phyloP scores from a whole-genome alignment of 1,284 basidiomycete species.

The Agaricales sp. region DNA sequence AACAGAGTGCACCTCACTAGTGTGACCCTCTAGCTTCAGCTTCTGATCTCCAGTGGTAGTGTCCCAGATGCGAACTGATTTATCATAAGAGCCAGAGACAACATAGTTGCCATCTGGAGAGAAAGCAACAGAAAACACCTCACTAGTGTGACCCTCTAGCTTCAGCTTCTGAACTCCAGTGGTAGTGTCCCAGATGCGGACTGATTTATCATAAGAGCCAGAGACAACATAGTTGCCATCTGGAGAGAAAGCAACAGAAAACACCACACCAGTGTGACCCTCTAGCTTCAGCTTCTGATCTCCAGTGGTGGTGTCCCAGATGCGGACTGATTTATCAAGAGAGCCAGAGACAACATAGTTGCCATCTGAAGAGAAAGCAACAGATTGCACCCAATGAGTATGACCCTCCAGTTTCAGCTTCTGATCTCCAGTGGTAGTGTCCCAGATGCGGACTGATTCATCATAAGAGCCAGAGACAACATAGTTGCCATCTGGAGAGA shows the following conservation, averaged over 20 bases:
- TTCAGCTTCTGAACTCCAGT: neutral
- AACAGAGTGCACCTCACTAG: too few relatives aligned
- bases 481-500: neutral
- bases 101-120: neutral
- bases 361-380: neutral
- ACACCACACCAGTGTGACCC: conserved; percentile 1
- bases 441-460: neutral
- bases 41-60: too few relatives aligned
- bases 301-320: neutral
- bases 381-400: neutral
- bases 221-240: neutral
- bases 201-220: neutral
- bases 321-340: neutral
- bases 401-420: neutral
- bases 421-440: neutral
- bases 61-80: neutral
- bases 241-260: neutral
- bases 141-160: neutral
- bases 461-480: neutral
- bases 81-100: neutral
- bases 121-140: neutral
- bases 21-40: too few relatives aligned
- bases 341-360: neutral
- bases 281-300: neutral
- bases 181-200: neutral